phyloP scores from a whole-genome alignment of 352 stramenopile species.

The Phytopythium helicoides region DNA sequence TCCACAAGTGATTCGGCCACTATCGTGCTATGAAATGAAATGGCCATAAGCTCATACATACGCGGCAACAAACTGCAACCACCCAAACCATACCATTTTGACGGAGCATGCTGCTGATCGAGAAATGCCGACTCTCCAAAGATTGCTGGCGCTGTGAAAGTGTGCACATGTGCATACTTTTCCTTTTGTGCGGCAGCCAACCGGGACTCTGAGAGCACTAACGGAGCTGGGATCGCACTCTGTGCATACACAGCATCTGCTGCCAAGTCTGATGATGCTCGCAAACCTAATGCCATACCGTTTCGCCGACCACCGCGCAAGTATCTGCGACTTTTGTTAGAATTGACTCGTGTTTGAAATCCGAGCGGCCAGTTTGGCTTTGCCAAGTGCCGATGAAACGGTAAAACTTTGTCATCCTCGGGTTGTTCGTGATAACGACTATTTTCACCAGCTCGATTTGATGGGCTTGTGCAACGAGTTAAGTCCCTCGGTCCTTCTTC shows the following conservation, averaged over 20 bases:
- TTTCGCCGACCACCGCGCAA: slow-evolving; percentile 42
- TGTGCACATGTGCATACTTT: slow-evolving; percentile 43
- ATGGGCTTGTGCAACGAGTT: slow-evolving; percentile 6
- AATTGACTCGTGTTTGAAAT: slow-evolving; percentile 33
- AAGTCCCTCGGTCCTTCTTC: not conserved
- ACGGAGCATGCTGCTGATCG: slow-evolving; percentile 37
- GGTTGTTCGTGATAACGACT: not conserved
- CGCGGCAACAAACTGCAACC: not conserved
- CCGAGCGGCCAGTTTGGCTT: slow-evolving; percentile 63
- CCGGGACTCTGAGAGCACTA: not conserved
- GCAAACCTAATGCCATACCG: slow-evolving; percentile 23
- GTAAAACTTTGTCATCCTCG: slow-evolving; percentile 12
- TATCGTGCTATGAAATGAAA: slow-evolving; percentile 23
- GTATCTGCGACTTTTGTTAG: slow-evolving; percentile 46
- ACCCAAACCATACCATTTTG: slow-evolving; percentile 40
- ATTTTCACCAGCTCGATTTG: slow-evolving; percentile 2
- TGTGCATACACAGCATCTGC: slow-evolving; percentile 1
- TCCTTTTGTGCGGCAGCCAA: slow-evolving; percentile 1
- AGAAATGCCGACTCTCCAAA: slow-evolving; percentile 66
- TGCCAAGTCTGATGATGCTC: not conserved
- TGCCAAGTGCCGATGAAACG: slow-evolving; percentile 58
- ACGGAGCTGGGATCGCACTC: slow-evolving; percentile 2
- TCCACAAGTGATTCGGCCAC: slow-evolving; percentile 70
- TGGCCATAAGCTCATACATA: not conserved
- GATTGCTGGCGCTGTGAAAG: slow-evolving; percentile 46